phyloP scores from a whole-genome alignment of 1,284 basidiomycete genomes.

The Trichosporon coremiiforme region DNA sequence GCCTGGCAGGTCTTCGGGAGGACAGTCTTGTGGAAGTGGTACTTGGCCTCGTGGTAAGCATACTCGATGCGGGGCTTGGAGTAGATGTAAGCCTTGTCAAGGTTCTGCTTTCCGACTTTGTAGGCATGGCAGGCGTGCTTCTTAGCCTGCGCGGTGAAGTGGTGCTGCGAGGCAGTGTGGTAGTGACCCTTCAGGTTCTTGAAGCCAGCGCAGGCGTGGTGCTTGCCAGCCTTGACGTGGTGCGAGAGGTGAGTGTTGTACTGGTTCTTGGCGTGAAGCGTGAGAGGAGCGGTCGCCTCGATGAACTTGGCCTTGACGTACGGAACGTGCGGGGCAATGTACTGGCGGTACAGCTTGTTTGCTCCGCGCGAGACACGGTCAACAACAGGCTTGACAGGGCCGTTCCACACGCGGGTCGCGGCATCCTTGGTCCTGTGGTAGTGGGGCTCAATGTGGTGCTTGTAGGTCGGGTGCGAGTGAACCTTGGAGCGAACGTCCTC shows the following conservation, averaged over 20 bases:
- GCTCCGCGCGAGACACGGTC: constrained; percentile 37
- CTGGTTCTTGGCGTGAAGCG: constrained; percentile 35
- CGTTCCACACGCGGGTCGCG: constrained; percentile 37
- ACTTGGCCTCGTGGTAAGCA: constrained; percentile 36
- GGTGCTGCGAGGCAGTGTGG: constrained; percentile 41
- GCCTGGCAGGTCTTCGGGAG: constrained; percentile 29
- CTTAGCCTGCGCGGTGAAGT: constrained; percentile 38
- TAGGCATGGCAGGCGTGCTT: constrained; percentile 40
- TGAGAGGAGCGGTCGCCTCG: constrained; percentile 43
- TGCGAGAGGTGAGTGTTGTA: constrained; percentile 37
- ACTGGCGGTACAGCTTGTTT: constrained; percentile 45
- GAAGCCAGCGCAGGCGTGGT: constrained; percentile 32
- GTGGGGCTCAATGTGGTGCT: constrained; percentile 38
- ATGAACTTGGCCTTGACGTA: constrained; percentile 40
- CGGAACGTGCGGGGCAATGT: constrained; percentile 50
- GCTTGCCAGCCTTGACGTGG: constrained; percentile 37
- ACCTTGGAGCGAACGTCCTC: constrained; percentile 37
- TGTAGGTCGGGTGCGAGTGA: constrained; percentile 38
- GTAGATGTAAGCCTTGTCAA: constrained; percentile 41
- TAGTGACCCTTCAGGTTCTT: constrained; percentile 34
- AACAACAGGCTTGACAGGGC: constrained; percentile 47
- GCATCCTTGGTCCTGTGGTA: constrained; percentile 26
- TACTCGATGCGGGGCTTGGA: constrained; percentile 41
- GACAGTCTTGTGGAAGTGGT: constrained; percentile 28
- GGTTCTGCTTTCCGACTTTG: constrained; percentile 33